These are phyloP conservation scores for Sphagnurus paluster DNA, from an alignment of 1,284 basidiomycete genomes.

Conservation along the genomic window DNA sequence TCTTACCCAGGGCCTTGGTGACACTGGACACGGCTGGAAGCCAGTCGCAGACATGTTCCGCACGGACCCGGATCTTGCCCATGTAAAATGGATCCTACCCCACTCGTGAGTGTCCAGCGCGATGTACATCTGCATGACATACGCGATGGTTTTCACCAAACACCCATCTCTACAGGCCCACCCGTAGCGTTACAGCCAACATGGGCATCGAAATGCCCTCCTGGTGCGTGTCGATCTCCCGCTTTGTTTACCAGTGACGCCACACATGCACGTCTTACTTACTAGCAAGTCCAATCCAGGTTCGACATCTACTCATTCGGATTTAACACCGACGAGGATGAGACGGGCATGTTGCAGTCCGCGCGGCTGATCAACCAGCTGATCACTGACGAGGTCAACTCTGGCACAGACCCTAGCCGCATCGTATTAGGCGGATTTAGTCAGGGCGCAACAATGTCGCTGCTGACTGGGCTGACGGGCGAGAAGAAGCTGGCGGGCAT, in stretches of 20 bases:
- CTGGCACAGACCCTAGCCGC: conserved; percentile 64
- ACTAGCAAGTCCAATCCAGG: conserved; percentile 50
- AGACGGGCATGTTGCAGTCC: conserved; percentile 71
- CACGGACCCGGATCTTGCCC: conserved; percentile 51
- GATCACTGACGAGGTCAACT: conserved; percentile 73
- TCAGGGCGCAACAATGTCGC: conserved; percentile 82
- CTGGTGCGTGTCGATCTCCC: conserved; percentile 47
- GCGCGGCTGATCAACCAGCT: conserved; percentile 64
- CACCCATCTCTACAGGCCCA: conserved; percentile 42
- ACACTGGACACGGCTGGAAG: conserved; percentile 75
- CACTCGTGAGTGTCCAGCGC: conserved; percentile 76
- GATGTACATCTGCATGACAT: neutral
- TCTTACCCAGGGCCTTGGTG: conserved; percentile 64
- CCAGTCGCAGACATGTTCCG: conserved; percentile 69
- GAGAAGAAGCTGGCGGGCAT: conserved; percentile 75
- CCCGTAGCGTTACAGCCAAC: conserved; percentile 66
- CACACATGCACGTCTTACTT: conserved; percentile 8
- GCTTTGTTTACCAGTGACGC: conserved; percentile 7
- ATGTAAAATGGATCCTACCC: conserved; percentile 85
- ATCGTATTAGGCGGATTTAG: conserved; percentile 87
- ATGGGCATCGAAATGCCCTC: conserved; percentile 68
- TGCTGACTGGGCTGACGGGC: conserved; percentile 71
- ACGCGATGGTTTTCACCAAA: conserved; percentile 12
- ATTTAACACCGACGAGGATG: conserved; percentile 65
- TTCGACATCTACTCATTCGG: conserved; percentile 78